Base-by-base conservation (phyloP, 495 filamentous ascomycete species). In the Penicillium subrubescens region DNA sequence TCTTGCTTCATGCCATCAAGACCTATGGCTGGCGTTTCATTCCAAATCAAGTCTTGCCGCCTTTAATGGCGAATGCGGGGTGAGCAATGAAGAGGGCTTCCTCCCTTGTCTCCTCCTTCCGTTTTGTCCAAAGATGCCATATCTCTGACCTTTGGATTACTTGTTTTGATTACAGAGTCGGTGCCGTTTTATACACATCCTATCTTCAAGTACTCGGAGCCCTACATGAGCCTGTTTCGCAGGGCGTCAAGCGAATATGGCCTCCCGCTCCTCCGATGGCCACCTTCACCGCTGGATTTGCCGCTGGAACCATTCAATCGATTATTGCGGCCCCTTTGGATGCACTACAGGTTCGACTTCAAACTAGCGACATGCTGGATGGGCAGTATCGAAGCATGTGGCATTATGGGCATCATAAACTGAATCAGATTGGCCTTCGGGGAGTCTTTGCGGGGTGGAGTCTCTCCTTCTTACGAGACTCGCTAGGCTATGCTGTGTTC, bases 241-340 rank as follows among this genome's bases (percentile, higher is more conserved):
- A 84, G 53, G 84, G 87, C 11, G 80, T 79, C 25, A 92, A 90
- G 67, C 86, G 91, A 23, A 79, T 90, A 7, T 93, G 91, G 68
- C 92, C 93, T 1, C 90, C 93, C 12, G 88, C 92, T 6, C 79
- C 84, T 1, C 82, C 86, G 0, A 70, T 72, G 2, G 76, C 84
- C 44, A 92, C 92, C 7, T 93, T 96, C 58, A 73, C 84, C 10
- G 92, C 93, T 17, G 93, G 93, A 0, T 89, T 93, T 67, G 68
- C 87, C 21, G 93, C 92, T 0, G 93, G 93, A 0, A 82, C 85
- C 12, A 79, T 96, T 11, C 92, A 96, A 74, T 92, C 89, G 29
- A 69, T 96, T 29, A 76, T 94, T 25, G 93, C 93, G 0, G 92
- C 93, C 0, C 93, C 93, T 2, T 81, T 97, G n/a, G 93, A 97